phyloP scores from a whole-genome alignment of 1,284 basidiomycete species.

The Grifola frondosa region DNA sequence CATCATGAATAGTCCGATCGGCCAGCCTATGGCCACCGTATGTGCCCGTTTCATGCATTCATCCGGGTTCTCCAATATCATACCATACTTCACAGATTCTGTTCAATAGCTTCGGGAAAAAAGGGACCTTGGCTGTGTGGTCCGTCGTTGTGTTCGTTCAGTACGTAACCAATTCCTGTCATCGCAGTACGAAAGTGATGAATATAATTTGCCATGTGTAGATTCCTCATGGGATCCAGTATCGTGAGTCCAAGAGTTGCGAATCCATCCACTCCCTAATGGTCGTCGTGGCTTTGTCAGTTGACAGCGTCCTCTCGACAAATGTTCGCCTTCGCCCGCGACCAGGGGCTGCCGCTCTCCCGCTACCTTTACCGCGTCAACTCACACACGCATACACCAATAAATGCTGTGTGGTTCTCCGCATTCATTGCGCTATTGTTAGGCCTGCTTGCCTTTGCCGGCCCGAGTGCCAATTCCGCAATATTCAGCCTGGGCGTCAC shows the following conservation, averaged over 20 bases:
- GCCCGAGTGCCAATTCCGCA: slow-evolving; percentile 60
- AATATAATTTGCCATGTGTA: slow-evolving; percentile 18
- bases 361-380: slow-evolving; percentile 66
- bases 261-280: no score
- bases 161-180: slow-evolving; percentile 6
- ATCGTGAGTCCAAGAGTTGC: slow-evolving; percentile 51
- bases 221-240: slow-evolving; percentile 73
- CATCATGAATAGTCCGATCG: slow-evolving; percentile 56
- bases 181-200: background rate
- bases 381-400: slow-evolving; percentile 58
- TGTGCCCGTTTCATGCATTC: background rate
- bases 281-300: no score
- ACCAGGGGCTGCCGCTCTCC: slow-evolving; percentile 73
- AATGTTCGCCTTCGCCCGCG: slow-evolving; percentile 63
- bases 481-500: slow-evolving; percentile 62
- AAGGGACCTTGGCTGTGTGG: slow-evolving; percentile 60
- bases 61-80: background rate
- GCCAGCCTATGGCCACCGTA: slow-evolving; percentile 64
- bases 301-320: slow-evolving; percentile 43
- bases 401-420: slow-evolving; percentile 62
- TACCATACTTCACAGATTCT: slow-evolving; percentile 46
- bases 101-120: slow-evolving; percentile 59
- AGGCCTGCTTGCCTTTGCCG: slow-evolving; percentile 64
- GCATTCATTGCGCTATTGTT: slow-evolving; percentile 45
- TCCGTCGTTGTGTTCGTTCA: slow-evolving; percentile 24